Evolutionary conservation across 1,284 basidiomycete species (phyloP).

Genomic region (Clitocybe nebularis): DNA sequence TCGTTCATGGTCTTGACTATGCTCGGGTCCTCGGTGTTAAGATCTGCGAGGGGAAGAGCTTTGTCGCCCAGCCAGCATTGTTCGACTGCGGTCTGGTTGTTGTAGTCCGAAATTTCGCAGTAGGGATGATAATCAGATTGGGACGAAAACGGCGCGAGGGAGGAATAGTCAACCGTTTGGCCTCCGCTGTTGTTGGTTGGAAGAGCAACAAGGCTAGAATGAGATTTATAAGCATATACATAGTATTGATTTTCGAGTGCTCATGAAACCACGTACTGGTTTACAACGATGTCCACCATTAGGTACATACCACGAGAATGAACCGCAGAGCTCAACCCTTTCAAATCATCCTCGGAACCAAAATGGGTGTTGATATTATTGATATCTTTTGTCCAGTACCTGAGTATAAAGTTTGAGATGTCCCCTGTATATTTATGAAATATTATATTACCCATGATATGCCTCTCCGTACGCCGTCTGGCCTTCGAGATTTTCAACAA

Average conservation of each 20-base stretch:
- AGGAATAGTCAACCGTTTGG: conserved; percentile 33
- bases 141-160: conserved; percentile 32
- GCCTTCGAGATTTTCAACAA: conserved; percentile 62
- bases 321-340: conserved; percentile 54
- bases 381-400: conserved; percentile 62
- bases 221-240: too few relatives aligned
- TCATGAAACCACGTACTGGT: conserved; percentile 49
- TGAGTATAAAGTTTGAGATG: conserved; percentile 15
- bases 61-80: conserved; percentile 75
- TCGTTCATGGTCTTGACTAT: conserved; percentile 50
- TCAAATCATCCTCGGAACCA: conserved; percentile 61
- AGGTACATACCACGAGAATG: conserved; percentile 71
- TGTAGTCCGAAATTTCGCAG: conserved; percentile 45
- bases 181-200: conserved; percentile 1
- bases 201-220: conserved; percentile 4
- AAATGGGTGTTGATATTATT: conserved; percentile 61
- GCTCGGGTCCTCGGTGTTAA: conserved; percentile 64
- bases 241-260: conserved; percentile 4
- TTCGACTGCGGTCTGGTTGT: conserved; percentile 65
- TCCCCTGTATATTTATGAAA: too few relatives aligned
- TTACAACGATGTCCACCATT: conserved; percentile 78
- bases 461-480: conserved; percentile 59
- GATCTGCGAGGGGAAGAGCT: conserved; percentile 59
- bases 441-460: conserved; percentile 49
- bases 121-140: conserved; percentile 31